phyloP scores from a whole-genome alignment of 2,329 filamentous ascomycete species.

The Leptoxyphium fumago region DNA sequence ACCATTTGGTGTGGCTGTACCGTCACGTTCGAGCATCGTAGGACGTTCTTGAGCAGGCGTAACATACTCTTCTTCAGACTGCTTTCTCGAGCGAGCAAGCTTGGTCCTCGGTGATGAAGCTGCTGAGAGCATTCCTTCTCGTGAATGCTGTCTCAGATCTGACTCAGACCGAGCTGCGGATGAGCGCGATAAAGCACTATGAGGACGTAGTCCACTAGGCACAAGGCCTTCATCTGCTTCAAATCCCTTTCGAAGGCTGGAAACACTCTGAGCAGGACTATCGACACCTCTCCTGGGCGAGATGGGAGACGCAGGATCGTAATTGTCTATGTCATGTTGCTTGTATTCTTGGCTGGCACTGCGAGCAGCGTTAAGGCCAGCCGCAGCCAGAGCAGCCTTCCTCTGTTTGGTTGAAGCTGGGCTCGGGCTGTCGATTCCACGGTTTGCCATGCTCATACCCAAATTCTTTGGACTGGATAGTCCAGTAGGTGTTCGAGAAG shows the following conservation, averaged over 20 bases:
- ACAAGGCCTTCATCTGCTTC: constrained; percentile 38
- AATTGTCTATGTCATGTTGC: constrained; percentile 17
- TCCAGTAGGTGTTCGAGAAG: constrained; percentile 47
- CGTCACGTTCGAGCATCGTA: constrained; percentile 32
- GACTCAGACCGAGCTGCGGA: constrained; percentile 47
- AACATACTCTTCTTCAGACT: constrained; percentile 31
- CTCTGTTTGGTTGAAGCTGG: constrained; percentile 25
- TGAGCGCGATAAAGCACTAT: constrained; percentile 30
- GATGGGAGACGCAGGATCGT: constrained; percentile 8
- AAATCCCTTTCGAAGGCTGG: constrained; percentile 45
- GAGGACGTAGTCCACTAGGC: constrained; percentile 18
- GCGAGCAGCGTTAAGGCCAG: constrained; percentile 28
- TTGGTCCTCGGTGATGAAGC: constrained; percentile 45
- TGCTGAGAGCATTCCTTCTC: constrained; percentile 43
- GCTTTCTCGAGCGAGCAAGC: constrained; percentile 37
- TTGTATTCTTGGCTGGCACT: constrained; percentile 57
- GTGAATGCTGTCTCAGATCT: constrained; percentile 35
- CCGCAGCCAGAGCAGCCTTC: constrained; percentile 22
- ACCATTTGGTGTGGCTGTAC: constrained; percentile 13
- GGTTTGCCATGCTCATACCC: constrained; percentile 50
- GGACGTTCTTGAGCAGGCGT: constrained; percentile 18
- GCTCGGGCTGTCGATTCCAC: constrained; percentile 29
- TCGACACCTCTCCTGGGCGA: constrained; percentile 39
- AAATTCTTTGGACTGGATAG: constrained; percentile 44
- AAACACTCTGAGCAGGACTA: constrained; percentile 86